Base-by-base conservation (phyloP, 192 early-diverging fungal species). In the Linnemannia elongata region DNA sequence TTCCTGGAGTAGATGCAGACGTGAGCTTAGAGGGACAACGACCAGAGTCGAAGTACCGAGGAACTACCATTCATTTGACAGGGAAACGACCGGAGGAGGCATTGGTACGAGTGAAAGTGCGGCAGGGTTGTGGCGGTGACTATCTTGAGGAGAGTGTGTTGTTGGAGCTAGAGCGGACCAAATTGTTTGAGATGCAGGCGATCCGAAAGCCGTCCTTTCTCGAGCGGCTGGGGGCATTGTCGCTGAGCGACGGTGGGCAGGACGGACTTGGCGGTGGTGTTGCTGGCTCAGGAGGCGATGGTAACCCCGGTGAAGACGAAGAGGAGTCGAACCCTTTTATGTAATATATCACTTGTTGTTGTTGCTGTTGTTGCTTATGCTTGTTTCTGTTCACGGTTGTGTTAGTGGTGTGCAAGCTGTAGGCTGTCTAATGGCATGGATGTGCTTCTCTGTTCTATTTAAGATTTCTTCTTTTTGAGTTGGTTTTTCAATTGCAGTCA, bases 111-210 rank as follows among this genome's bases (percentile, higher is more conserved):
- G 75, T 80, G 36, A 85, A 72, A 55, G 83, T 80, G 44, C 73
- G 74, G 24, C 74, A 85, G 36, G 78, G 74, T 1, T n/a, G 42
- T 9, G 83, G 83, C 20, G 55, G 18, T 4, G 69, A 76, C 6
- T 78, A 77, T 13, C 69, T 85, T 35, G 83, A 85, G 69, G 35
- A 24, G 6, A 72, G 83, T 68, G 83, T 85, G n/a, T 70, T 85
- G 36, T 36, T 45, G 20, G 74, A 80, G 54, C 60, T 85, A 52
- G 69, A 80, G 75, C 73, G 74, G 55, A 85, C 74, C 7, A 60
- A 80, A 72, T 9, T 85, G 10, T 85, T 85, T 73, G 78, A 79
- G 74, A 85, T 85, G 78, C 83, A 80, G 44, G 78, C 78, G 30
- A 80, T 80, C 30, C 83, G 83, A 2, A 75, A 72, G 74, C 83